Percentiles rank a stretch among this genome's conserved stretches.
phyloP scores from a whole-genome alignment of 164 flowering plant species.

The Vitis riparia region DNA sequence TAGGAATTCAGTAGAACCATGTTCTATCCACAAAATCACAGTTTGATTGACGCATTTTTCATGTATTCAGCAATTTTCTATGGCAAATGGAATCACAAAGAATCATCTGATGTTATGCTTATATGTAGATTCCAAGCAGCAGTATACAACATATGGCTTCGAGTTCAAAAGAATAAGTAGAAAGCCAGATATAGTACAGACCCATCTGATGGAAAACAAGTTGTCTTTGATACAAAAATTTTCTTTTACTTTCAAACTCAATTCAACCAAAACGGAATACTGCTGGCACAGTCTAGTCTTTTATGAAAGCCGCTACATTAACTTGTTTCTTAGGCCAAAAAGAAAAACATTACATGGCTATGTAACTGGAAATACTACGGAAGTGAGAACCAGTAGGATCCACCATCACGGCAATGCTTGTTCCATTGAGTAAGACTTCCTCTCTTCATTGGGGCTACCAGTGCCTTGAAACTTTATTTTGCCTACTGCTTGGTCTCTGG shows the following conservation, averaged over 20 bases:
- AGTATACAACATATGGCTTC: background rate
- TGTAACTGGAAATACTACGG: no score
- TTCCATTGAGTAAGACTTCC: no score
- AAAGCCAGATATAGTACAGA: background rate
- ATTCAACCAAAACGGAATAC: background rate
- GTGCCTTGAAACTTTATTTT: no score
- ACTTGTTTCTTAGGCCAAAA: no score
- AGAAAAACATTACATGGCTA: no score
- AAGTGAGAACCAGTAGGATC: no score
- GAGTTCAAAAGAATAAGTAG: background rate
- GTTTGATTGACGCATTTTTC: background rate
- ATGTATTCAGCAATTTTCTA: background rate
- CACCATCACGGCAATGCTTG: no score
- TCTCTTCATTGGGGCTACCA: no score
- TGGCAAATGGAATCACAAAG: background rate
- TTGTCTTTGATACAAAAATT: background rate
- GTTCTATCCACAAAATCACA: no score
- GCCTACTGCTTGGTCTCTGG: conserved; percentile 22
- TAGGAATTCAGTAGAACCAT: background rate
- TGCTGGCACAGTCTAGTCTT: no score
- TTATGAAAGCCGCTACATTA: no score
- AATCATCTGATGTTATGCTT: background rate
- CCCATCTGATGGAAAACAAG: background rate
- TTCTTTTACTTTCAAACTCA: background rate
- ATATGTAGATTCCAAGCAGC: background rate